Percentiles rank a stretch among this genome's conserved stretches.
These are phyloP conservation scores for Nepenthes gracilis DNA, from an alignment of 148 eudicot genomes.

Conservation along the genomic window DNA sequence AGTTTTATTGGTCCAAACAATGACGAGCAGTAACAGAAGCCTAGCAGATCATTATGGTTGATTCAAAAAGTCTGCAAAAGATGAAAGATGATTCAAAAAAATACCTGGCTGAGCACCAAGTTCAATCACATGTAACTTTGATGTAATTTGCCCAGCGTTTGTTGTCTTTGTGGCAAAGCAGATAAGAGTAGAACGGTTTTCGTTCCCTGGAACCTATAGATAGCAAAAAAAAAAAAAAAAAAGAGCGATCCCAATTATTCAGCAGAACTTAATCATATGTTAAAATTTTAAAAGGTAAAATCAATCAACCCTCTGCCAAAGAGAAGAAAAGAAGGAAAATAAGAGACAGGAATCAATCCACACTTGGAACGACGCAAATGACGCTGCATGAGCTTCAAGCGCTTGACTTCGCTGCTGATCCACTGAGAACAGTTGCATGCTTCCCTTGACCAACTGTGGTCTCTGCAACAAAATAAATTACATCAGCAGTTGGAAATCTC, in stretches of 20 bases:
- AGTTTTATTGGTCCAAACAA: too few relatives aligned
- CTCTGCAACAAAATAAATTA: conserved; percentile 20
- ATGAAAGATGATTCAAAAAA: neutral
- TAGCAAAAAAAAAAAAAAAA: conserved; percentile 3
- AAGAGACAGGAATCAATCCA: neutral
- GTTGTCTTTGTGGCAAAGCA: conserved; percentile 57
- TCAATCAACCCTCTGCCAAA: neutral
- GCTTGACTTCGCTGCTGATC: conserved; percentile 84
- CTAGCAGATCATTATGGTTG: too few relatives aligned
- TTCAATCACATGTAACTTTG: conserved; percentile 68
- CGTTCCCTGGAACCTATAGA: conserved; percentile 57
- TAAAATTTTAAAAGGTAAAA: conserved; percentile 1
- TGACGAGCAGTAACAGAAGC: too few relatives aligned
- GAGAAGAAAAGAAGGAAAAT: neutral
- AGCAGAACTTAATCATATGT: too few relatives aligned
- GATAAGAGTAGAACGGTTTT: conserved; percentile 51
- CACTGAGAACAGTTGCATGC: conserved; percentile 69
- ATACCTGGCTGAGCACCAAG: conserved; percentile 72
- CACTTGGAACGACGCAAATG: conserved; percentile 61
- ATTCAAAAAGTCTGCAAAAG: neutral
- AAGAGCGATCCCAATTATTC: neutral
- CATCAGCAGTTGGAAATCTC: neutral
- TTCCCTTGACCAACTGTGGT: conserved; percentile 74
- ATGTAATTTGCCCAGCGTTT: conserved; percentile 59
- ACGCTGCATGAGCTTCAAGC: conserved; percentile 77